phyloP scores from a whole-genome alignment of 352 stramenopile species.

The Phytophthora sp. region DNA sequence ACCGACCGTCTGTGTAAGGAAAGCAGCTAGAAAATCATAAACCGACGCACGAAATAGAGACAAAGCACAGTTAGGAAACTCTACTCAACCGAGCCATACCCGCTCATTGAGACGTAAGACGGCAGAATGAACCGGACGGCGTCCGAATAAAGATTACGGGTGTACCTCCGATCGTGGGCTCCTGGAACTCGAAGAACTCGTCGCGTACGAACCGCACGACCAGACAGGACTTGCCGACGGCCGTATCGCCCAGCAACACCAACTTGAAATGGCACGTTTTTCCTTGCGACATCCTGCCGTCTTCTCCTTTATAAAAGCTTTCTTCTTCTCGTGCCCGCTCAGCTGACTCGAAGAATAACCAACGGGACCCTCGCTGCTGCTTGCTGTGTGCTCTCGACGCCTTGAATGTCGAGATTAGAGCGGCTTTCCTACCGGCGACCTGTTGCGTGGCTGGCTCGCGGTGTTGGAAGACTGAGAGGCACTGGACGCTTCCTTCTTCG shows the following conservation, averaged over 20 bases:
- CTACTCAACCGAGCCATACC: neutral
- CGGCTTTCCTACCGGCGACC: neutral
- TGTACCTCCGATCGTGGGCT: constrained; percentile 95
- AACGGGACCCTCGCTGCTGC: constrained; percentile 6
- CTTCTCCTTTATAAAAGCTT: constrained; percentile 17
- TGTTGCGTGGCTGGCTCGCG: constrained; percentile 10
- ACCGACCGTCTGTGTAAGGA: constrained; percentile 98
- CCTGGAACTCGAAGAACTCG: constrained; percentile 99
- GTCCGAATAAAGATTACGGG: neutral
- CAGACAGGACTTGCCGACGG: constrained; percentile 99
- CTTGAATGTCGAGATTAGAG: constrained; percentile 5
- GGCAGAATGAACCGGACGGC: too few relatives aligned
- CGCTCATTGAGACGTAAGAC: too few relatives aligned
- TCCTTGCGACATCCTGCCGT: constrained; percentile 73
- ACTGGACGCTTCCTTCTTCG: constrained; percentile 29
- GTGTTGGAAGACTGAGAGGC: constrained; percentile 16
- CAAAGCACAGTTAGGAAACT: constrained; percentile 4
- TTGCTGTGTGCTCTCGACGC: constrained; percentile 16
- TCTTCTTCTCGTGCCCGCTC: constrained; percentile 20
- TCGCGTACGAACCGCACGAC: constrained; percentile 99
- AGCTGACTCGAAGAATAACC: constrained; percentile 23
- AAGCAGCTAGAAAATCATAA: constrained; percentile 81
- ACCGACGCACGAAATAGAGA: neutral
- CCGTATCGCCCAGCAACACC: constrained; percentile 99
- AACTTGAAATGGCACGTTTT: constrained; percentile 98